Base-by-base conservation (phyloP, 116 monocot genomes). In the Trichopus zeylanicus region DNA sequence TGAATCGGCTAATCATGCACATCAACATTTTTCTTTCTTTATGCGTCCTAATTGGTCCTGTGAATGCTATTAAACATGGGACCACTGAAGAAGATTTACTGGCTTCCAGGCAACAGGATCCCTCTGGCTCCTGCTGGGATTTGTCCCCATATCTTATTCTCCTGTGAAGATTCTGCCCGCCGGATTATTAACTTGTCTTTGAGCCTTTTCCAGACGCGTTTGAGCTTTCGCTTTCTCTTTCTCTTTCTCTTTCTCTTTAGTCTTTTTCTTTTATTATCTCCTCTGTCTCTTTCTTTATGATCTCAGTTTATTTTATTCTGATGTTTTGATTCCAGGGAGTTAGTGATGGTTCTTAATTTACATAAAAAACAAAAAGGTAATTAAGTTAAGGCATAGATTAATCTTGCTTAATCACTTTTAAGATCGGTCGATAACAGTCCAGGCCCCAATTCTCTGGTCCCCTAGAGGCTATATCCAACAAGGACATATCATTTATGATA, bases 161-260 rank as follows among this genome's bases (percentile, higher is more conserved):
- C 22, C 22, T 20, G 7, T 49, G 21, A 49, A 20, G 49, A 49
- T 49, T 49, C 49, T 24, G 9, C 20, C 22, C 19, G 21, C 22
- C 49, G 22, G 49, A 49, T 3, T 49, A 49, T 49, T 49, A 49
- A 22, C 22, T 49, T 49, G 49, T 49, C 49, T 49, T 49, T 7
- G 49, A 49, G 49, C 49, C 22, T 49, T 49, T 49, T 22, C 9
- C 22, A 22, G 3, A 48, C 4, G 49, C 22, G 0, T 49, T 49
- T 13, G 21, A 49, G 21, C 49, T 49, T 49, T 49, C 49, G 9
- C 49, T 49, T 49, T 20, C 23, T 19, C 23, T 49, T 49, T n/a
- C n/a, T n/a, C n/a, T n/a, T 49, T 21, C 23, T 18, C 49, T 9
- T 49, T 49, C 22, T 0, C n/a, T 42, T 42, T 42, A 38, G 20